Evolutionary conservation across 176 grass and related monocot genomes (phyloP).

Genomic region (Pontederia paniculata): DNA sequence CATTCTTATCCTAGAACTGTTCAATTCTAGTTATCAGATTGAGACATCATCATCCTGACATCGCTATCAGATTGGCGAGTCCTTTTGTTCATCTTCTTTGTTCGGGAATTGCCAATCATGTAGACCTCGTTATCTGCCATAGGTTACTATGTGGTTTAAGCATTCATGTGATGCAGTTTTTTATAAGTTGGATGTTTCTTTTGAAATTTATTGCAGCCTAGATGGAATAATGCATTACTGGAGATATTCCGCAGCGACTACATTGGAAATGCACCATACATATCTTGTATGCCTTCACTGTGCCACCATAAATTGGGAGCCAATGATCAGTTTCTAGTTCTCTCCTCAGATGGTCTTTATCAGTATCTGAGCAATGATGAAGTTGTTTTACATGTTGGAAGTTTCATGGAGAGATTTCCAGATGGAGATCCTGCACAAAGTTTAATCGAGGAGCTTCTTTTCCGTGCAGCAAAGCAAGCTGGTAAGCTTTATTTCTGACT

Average conservation of each 20-base stretch:
- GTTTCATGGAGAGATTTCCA: conserved; percentile 83
- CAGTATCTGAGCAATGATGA: conserved; percentile 91
- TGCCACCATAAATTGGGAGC: conserved; percentile 54
- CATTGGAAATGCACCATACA: conserved; percentile 54
- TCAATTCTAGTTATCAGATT: no score
- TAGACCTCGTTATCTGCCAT: no score
- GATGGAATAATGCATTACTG: conserved; percentile 62
- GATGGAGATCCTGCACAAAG: conserved; percentile 92
- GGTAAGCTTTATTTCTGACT: conserved; percentile 32
- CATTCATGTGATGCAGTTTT: no score
- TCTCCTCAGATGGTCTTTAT: conserved; percentile 91
- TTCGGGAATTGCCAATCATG: no score
- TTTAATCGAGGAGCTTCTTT: conserved; percentile 87
- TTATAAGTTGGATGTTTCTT: not conserved
- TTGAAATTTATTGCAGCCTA: conserved; percentile 34
- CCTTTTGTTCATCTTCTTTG: no score
- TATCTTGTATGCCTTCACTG: conserved; percentile 76
- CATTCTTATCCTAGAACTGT: no score
- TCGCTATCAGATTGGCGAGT: no score
- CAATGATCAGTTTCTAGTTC: conserved; percentile 75
- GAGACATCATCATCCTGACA: no score
- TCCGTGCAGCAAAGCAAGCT: conserved; percentile 76
- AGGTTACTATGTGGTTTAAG: not conserved
- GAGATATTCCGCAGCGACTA: conserved; percentile 88
- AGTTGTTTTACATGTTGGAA: conserved; percentile 80